Conservation (phyloP, 352 stramenopile species). For the Pythium plurisporium region DNA sequence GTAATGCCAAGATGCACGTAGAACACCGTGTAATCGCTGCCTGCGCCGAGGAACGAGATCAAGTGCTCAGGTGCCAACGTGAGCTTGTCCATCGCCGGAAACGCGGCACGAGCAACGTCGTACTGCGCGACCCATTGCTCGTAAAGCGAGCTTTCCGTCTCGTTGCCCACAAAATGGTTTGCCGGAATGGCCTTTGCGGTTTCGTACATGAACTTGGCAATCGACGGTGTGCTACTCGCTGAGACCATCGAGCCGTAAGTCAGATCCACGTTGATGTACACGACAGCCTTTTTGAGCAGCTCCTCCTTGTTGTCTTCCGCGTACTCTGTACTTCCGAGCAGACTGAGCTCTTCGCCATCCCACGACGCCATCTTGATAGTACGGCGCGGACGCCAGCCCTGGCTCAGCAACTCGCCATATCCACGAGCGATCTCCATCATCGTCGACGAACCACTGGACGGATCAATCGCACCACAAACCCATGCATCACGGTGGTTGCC, state of each 20-base stretch:
- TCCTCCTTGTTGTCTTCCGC: conserved; percentile 56
- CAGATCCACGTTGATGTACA: conserved; percentile 85
- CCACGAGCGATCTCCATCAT: conserved; percentile 82
- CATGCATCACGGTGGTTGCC: conserved; percentile 91
- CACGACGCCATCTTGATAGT: conserved; percentile 41
- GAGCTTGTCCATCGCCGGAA: conserved; percentile 17
- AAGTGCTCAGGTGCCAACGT: conserved; percentile 48
- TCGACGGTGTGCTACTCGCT: conserved; percentile 58
- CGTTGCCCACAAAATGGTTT: conserved; percentile 35
- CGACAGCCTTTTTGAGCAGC: conserved; percentile 52
- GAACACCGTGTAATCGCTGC: conserved; percentile 79
- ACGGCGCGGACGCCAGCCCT: conserved; percentile 63
- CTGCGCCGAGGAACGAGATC: conserved; percentile 59
- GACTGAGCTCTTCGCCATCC: conserved; percentile 83
- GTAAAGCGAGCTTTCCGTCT: conserved; percentile 30
- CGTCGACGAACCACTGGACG: conserved; percentile 70
- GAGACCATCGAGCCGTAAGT: conserved; percentile 51
- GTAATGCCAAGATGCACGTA: conserved; percentile 84
- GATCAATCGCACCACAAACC: conserved; percentile 86
- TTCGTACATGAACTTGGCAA: conserved; percentile 30
- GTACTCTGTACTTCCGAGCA: conserved; percentile 83
- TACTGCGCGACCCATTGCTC: conserved; percentile 32
- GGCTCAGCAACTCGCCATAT: conserved; percentile 55
- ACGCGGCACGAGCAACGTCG: not conserved
- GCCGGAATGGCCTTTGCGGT: conserved; percentile 50